Base-by-base conservation (phyloP, 75 land plant genomes). In the Isoetes taiwanensis region DNA sequence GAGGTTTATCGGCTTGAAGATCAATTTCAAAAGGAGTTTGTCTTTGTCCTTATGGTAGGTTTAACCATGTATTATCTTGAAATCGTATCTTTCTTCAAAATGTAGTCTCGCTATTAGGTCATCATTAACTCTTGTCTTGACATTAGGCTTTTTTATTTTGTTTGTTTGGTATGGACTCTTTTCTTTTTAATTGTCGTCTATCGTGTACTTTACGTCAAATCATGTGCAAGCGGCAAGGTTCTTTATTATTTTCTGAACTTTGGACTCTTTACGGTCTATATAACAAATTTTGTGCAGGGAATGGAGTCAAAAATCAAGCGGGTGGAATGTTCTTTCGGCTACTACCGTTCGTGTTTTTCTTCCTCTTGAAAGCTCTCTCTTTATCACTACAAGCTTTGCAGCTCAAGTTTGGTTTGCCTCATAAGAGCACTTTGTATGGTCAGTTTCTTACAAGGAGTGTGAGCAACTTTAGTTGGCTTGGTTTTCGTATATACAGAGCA, bases 1-100 rank as follows among this genome's bases (percentile, higher is more conserved):
- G 90, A 80, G 28, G 86, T 82, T 10, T 82, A 80, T 61, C 86
- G 82, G 68, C 81, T 82, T 42, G 99, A 84, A 56, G 99, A 89
- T 68, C 99, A 94, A 55, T 94, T 94, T 50, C 86, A 96, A 0
- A 89, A 89, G 57, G 91, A 85, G 63, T 94, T 78, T 68, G 86
- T 94, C 1, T 82, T 80, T 59, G 76, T 85, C 30, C 71, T 94
- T 19, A 94, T 94, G 84, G 99, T 94, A 66, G 54, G 67, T 61
- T 19, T n/a, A n/a, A n/a, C n/a, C n/a, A n/a, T n/a, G n/a, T n/a
- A n/a, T n/a, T n/a, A n/a, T n/a, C n/a, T n/a, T n/a, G n/a, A n/a
- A n/a, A n/a, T n/a, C n/a, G n/a, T n/a, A n/a, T n/a, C n/a, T n/a
- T n/a, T n/a, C n/a, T n/a, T n/a, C n/a, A n/a, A n/a, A n/a, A n/a